Base-by-base conservation (phyloP, 768 basidiomycete genomes). In the Collybia mongolica region DNA sequence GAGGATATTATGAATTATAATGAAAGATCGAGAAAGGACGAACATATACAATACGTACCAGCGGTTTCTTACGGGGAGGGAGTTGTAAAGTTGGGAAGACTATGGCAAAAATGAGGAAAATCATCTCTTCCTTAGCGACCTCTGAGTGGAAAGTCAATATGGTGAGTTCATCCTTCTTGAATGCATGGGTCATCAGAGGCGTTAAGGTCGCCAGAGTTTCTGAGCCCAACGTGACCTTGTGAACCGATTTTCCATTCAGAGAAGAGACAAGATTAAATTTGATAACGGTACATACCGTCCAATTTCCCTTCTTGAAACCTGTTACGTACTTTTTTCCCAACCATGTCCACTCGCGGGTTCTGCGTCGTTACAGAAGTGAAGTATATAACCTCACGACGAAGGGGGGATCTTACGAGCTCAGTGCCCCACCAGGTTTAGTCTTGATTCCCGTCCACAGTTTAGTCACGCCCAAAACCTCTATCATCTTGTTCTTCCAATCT, bases 341-440 rank as follows among this genome's bases (percentile, higher is more conserved):
- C 58, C 58, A 59, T 17, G 46, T 49, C 58, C 58, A 59, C 39
- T 59, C 55, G 24, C 24, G 42, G 28, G 39, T 45, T 43, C 41
- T 26, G 23, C 11, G 14, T n/a, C 9, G 3, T 5, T 11, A 22
- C 12, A 41, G 14, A 24, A 18, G 19, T 41, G 12, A 22, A 7
- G n/a, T n/a, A n/a, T n/a, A n/a, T n/a, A n/a, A n/a, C n/a, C n/a
- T n/a, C n/a, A n/a, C n/a, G n/a, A n/a, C 14, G 38, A 20, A 26
- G 32, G 28, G 32, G 7, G 32, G 17, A 44, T 26, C 51, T 38
- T 46, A 59, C 53, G 35, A 23, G 45, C 53, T 52, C 18, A 54
- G 42, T 2, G 47, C 29, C 22, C 55, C 58, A 15, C 55, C 53
- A 11, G 40, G 18, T 51, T 56, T 54, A 15, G 32, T 26, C 43